These are phyloP conservation scores for Botryotinia calthae DNA, from an alignment of 2,329 filamentous ascomycete genomes.

Conservation along the genomic window DNA sequence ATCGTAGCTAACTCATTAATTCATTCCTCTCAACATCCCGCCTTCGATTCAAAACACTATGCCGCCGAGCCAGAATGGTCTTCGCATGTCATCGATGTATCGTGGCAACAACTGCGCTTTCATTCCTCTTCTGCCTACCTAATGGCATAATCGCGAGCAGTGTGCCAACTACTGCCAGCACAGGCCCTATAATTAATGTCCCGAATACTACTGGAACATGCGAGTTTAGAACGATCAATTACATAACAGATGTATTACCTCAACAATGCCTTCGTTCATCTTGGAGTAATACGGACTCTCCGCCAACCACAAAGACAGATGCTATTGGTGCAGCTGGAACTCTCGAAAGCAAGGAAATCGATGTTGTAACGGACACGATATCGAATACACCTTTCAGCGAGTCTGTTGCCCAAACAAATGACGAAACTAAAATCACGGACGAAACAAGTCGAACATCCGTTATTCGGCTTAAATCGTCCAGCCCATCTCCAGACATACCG, in stretches of 20 bases:
- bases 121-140: constrained; percentile 25
- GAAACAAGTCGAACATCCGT: constrained; percentile 15
- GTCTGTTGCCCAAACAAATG: constrained; percentile 2
- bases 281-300: constrained; percentile 32
- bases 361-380: neutral
- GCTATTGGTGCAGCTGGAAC: neutral
- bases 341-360: neutral
- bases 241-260: constrained; percentile 39
- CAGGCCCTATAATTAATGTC: constrained; percentile 9
- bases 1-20: neutral
- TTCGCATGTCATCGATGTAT: constrained; percentile 25
- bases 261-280: constrained; percentile 37
- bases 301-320: constrained; percentile 17
- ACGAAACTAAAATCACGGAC: neutral
- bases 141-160: constrained; percentile 29
- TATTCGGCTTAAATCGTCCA: constrained; percentile 11
- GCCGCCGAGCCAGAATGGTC: constrained; percentile 27
- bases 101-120: constrained; percentile 27
- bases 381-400: constrained; percentile 13
- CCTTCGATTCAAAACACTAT: constrained; percentile 15
- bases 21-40: constrained; percentile 9
- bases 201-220: constrained; percentile 32
- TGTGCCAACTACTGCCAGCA: constrained; percentile 19
- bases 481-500: constrained; percentile 9
- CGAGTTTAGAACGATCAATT: constrained; percentile 40